Evolutionary conservation across 768 basidiomycete species (phyloP).

Genomic region (Filobasidium floriforme): DNA sequence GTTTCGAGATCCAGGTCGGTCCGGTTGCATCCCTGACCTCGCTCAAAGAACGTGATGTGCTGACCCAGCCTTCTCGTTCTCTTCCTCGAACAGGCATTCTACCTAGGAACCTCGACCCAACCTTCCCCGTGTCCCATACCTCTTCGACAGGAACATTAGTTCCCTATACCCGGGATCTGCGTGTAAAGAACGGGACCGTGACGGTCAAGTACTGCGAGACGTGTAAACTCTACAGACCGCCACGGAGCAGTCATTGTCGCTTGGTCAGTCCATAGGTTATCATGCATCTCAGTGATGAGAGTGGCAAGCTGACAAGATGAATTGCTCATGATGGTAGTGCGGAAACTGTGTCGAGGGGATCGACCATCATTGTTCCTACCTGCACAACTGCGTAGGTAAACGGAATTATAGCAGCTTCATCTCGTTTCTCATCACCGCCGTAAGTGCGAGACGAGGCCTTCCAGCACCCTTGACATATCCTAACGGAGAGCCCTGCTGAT

Average conservation of each 20-base stretch:
- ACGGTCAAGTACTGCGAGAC: slow-evolving; percentile 90
- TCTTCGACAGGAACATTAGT: slow-evolving; percentile 54
- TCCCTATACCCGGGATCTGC: slow-evolving; percentile 73
- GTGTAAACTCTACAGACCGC: slow-evolving; percentile 85
- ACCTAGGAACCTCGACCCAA: slow-evolving; percentile 75
- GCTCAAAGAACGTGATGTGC: no score
- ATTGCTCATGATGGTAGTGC: slow-evolving; percentile 53
- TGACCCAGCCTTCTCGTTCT: no score
- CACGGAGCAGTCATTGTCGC: slow-evolving; percentile 90
- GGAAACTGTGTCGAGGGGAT: slow-evolving; percentile 96
- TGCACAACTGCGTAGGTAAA: slow-evolving; percentile 91
- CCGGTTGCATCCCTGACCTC: not conserved
- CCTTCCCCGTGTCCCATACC: slow-evolving; percentile 64
- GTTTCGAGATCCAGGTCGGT: slow-evolving; percentile 34
- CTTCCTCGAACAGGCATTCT: slow-evolving; percentile 63
- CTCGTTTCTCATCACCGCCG: slow-evolving; percentile 66
- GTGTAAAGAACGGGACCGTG: slow-evolving; percentile 73
- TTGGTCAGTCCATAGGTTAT: slow-evolving; percentile 61
- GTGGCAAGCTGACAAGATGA: slow-evolving; percentile 5
- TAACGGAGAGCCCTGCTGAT: not conserved
- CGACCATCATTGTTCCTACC: slow-evolving; percentile 48
- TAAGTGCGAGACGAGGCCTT: slow-evolving; percentile 47
- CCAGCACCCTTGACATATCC: not conserved
- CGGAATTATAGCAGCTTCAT: slow-evolving; percentile 95
- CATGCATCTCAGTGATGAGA: not conserved